Evolutionary conservation across 2,329 filamentous ascomycete species (phyloP).

Genomic region (Proliferodiscus dingleyae): DNA sequence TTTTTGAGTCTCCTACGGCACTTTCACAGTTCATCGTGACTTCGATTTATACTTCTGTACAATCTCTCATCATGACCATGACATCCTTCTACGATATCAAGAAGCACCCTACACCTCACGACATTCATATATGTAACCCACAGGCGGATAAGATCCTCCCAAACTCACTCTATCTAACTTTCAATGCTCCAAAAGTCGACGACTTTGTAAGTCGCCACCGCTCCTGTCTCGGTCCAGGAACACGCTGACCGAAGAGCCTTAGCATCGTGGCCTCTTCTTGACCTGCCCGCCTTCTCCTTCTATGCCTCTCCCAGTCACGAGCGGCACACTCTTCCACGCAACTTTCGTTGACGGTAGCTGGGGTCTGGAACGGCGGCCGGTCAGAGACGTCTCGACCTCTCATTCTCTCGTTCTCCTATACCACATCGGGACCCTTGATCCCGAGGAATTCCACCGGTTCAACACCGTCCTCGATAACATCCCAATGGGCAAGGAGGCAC

Average conservation of each 20-base stretch:
- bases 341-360: conserved; percentile 14
- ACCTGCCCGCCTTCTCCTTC: conserved; percentile 14
- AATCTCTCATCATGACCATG: background rate
- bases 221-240: background rate
- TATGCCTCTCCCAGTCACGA: conserved; percentile 6
- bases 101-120: background rate
- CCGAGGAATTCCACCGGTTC: conserved; percentile 11
- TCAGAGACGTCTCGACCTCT: conserved; percentile 18
- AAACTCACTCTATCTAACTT: conserved; percentile 23
- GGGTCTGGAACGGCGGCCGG: conserved; percentile 13
- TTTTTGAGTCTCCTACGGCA: background rate
- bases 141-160: conserved; percentile 17
- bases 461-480: conserved; percentile 12
- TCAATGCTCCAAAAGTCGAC: conserved; percentile 24
- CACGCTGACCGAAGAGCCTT: too few relatives aligned
- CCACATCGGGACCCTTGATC: conserved; percentile 16
- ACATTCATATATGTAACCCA: background rate
- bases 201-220: conserved; percentile 19
- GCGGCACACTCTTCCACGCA: conserved; percentile 23
- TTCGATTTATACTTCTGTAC: background rate
- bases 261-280: conserved; percentile 26
- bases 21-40: background rate
- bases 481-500: conserved; percentile 16
- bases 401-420: conserved; percentile 20
- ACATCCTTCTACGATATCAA: background rate